phyloP scores from a whole-genome alignment of 441 rosid genomes.

The Pelargonium fulgidum region DNA sequence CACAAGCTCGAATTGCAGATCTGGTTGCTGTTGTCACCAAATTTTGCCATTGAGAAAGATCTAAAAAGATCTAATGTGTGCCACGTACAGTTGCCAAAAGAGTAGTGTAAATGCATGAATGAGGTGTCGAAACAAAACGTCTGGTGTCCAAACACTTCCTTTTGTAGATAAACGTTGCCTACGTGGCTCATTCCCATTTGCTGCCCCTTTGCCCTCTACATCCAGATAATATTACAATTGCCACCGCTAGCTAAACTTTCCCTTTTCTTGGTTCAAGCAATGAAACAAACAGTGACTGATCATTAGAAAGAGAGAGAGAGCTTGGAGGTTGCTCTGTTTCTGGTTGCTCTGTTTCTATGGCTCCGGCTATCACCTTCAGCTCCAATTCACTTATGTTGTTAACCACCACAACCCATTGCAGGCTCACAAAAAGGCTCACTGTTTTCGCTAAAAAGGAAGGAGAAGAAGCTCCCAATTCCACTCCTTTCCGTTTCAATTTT shows the following conservation, averaged over 20 bases:
- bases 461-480: constrained; percentile 28
- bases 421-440: constrained; percentile 35
- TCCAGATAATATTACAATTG: constrained; percentile 39
- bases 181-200: constrained; percentile 58
- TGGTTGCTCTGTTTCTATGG: constrained; percentile 27
- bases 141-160: no score
- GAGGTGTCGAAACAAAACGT: no score
- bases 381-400: constrained; percentile 43
- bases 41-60: no score
- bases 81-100: no score
- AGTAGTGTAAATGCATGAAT: no score
- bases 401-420: constrained; percentile 35
- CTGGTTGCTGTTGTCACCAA: no score
- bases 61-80: no score
- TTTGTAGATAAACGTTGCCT: constrained; percentile 35
- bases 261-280: no score
- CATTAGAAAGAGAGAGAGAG: not conserved
- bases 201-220: constrained; percentile 18
- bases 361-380: constrained; percentile 46
- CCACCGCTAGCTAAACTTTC: constrained; percentile 12
- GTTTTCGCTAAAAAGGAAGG: constrained; percentile 50
- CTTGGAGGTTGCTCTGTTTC: constrained; percentile 3
- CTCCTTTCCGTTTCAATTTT: constrained; percentile 57
- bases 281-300: no score
- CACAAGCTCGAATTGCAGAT: no score